Conservation (phyloP, 495 filamentous ascomycete genomes). For the Aspergillus sclerotiicarbonarius region DNA sequence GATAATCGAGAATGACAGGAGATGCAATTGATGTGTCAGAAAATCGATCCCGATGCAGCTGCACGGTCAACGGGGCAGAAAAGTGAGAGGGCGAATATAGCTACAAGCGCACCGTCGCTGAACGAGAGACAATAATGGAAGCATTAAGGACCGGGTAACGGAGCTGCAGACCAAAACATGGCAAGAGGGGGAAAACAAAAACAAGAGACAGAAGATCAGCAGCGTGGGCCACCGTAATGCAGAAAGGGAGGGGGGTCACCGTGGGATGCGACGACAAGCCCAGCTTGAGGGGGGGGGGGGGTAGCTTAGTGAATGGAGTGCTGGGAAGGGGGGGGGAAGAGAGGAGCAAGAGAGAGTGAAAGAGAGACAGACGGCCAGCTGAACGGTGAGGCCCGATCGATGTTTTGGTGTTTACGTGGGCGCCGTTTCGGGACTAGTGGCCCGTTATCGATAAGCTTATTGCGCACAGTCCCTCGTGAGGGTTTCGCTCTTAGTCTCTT, state of each 20-base stretch:
- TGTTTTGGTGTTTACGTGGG: constrained; percentile 45
- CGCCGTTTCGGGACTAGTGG: constrained; percentile 37
- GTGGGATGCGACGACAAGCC: background rate
- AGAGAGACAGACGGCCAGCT: constrained; percentile 14
- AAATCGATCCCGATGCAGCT: background rate
- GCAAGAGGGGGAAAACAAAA: constrained; percentile 5
- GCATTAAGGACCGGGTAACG: constrained; percentile 14
- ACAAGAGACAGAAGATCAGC: background rate
- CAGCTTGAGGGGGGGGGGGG: background rate
- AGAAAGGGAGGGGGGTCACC: background rate
- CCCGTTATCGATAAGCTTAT: constrained; percentile 51
- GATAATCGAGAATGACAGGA: background rate
- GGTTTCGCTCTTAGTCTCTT: background rate
- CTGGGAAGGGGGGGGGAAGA: constrained; percentile 1
- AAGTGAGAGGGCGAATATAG: background rate
- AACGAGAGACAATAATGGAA: constrained; percentile 20
- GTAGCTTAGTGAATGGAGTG: background rate
- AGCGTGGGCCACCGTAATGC: background rate
- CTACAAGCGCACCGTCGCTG: constrained; percentile 2
- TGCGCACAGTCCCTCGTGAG: constrained; percentile 13
- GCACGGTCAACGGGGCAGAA: background rate
- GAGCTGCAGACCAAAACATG: constrained; percentile 13
- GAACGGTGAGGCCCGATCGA: constrained; percentile 41
- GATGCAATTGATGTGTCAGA: background rate
- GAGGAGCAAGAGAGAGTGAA: background rate